A percentile compares a stretch with the other conserved stretches of the same genome.
Conservation (phyloP, 306 rosid genomes). For the Hylodesmum podocarpum region DNA sequence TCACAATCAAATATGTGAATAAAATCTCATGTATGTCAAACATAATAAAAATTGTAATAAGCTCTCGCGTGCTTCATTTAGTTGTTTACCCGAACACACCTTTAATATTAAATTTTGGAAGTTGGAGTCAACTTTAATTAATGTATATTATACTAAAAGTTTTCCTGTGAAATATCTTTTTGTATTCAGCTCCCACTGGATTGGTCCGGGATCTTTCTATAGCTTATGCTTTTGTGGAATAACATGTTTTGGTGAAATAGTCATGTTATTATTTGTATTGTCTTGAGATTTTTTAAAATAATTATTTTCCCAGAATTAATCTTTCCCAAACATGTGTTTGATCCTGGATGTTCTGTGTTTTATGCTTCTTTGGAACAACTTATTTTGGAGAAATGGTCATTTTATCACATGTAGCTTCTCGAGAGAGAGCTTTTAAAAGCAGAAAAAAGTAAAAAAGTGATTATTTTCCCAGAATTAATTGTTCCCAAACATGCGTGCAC, state of each 20-base stretch:
- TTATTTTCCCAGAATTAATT: neutral
- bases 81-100: neutral
- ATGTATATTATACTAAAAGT: neutral
- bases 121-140: constrained; percentile 3
- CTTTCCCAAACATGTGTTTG: neutral
- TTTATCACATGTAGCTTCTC: neutral
- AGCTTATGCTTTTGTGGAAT: neutral
- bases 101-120: neutral
- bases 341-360: constrained; percentile 2
- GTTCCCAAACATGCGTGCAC: neutral
- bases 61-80: neutral
- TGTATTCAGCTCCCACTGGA: neutral
- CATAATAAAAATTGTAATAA: no score
- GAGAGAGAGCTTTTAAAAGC: neutral
- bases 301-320: neutral
- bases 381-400: no score
- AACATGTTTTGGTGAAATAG: neutral
- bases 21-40: neutral
- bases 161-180: neutral
- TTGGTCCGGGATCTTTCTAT: neutral
- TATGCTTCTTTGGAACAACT: neutral
- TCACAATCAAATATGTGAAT: neutral
- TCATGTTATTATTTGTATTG: neutral
- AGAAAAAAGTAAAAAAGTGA: neutral
- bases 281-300: neutral